phyloP scores from a whole-genome alignment of 2,329 filamentous ascomycete genomes.

The Alternaria brassicicola region DNA sequence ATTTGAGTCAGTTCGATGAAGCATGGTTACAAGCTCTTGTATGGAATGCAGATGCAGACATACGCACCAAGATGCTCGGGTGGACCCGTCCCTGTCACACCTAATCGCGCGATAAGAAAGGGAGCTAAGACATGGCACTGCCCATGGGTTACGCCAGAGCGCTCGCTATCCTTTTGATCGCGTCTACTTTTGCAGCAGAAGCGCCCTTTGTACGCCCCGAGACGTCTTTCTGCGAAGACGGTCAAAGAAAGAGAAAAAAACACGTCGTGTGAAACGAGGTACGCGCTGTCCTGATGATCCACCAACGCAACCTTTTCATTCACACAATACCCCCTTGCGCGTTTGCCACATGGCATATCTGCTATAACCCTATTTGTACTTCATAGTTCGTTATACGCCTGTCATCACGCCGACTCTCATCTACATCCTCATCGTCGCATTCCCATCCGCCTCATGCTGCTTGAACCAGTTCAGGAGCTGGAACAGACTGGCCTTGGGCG shows the following conservation, averaged over 20 bases:
- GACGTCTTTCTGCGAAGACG: not conserved
- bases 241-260: not conserved
- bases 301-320: not conserved
- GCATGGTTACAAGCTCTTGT: not conserved
- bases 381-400: not conserved
- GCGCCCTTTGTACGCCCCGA: not conserved
- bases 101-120: conserved; percentile 25
- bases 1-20: not conserved
- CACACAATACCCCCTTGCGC: not conserved
- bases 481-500: conserved; percentile 52
- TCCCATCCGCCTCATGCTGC: conserved; percentile 34
- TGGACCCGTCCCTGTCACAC: conserved; percentile 24
- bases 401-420: not conserved
- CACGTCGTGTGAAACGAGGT: conserved; percentile 32
- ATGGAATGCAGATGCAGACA: conserved; percentile 16
- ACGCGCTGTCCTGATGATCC: conserved; percentile 22
- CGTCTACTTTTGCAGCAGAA: not conserved
- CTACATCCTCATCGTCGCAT: conserved; percentile 36
- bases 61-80: conserved; percentile 19
- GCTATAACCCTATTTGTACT: not conserved
- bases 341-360: not conserved
- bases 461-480: conserved; percentile 54
- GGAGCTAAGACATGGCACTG: conserved; percentile 11
- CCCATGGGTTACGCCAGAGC: not conserved
- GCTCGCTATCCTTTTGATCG: not conserved